These are phyloP conservation scores for Pythium phragmitis DNA, from an alignment of 352 stramenopile genomes.

Conservation along the genomic window DNA sequence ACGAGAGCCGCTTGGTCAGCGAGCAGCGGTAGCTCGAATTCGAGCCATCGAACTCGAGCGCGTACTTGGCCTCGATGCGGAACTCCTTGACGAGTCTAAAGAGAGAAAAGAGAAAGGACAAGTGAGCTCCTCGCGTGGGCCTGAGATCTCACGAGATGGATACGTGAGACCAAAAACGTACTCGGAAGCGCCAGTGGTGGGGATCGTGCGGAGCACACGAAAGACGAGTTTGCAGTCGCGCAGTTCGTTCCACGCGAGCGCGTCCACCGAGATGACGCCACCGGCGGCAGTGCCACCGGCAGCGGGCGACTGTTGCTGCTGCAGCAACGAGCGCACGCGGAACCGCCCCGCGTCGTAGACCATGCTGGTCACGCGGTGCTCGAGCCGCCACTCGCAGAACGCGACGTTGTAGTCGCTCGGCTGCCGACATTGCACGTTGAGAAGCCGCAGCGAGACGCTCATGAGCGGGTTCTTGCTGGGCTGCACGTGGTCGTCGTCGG, in stretches of 20 bases:
- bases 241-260: conserved; percentile 23
- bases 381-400: conserved; percentile 23
- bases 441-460: conserved; percentile 23
- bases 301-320: conserved; percentile 4
- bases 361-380: conserved; percentile 21
- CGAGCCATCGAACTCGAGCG: conserved; percentile 21
- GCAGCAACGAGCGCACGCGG: conserved; percentile 15
- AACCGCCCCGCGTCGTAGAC: conserved; percentile 21
- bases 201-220: conserved; percentile 17
- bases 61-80: conserved; percentile 20
- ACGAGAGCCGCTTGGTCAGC: conserved; percentile 19
- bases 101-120: not conserved
- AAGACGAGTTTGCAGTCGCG: conserved; percentile 21
- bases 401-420: conserved; percentile 16
- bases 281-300: not conserved
- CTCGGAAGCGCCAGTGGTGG: conserved; percentile 15
- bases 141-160: not conserved
- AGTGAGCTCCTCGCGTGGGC: not conserved
- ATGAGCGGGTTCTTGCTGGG: conserved; percentile 15
- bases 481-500: conserved; percentile 10
- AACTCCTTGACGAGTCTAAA: conserved; percentile 23
- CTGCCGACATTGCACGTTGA: conserved; percentile 16
- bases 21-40: conserved; percentile 18
- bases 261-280: conserved; percentile 14
- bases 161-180: not conserved